A percentile compares a stretch with the other conserved stretches of the same genome.
phyloP scores from a whole-genome alignment of 2,329 filamentous ascomycete species.

The Cladophialophora carrionii region DNA sequence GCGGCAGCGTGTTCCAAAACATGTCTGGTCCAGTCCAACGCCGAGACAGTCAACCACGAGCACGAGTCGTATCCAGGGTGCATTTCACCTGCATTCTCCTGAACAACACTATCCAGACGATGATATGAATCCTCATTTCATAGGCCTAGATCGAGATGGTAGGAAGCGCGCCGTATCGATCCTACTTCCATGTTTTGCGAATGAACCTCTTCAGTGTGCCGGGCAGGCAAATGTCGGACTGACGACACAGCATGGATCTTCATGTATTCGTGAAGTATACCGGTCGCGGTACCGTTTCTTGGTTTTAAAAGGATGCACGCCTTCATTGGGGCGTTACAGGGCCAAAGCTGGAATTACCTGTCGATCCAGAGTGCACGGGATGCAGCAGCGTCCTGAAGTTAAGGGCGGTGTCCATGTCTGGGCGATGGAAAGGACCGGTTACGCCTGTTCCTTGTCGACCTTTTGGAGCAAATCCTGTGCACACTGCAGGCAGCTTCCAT shows the following conservation, averaged over 20 bases:
- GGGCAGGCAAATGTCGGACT: background rate
- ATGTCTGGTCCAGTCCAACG: background rate
- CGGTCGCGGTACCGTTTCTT: background rate
- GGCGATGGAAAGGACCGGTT: background rate
- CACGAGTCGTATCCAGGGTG: background rate
- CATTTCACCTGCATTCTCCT: background rate
- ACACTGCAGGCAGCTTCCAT: background rate
- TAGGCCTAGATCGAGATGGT: background rate
- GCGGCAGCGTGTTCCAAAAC: background rate
- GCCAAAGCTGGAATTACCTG: background rate
- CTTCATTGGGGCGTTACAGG: background rate
- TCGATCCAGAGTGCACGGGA: background rate
- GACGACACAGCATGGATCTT: background rate
- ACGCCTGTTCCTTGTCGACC: conserved; percentile 1
- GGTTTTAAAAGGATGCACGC: background rate
- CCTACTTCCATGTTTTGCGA: background rate
- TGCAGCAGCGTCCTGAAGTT: background rate
- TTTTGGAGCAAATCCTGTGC: conserved; percentile 8
- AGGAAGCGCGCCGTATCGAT: background rate
- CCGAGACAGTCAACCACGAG: background rate
- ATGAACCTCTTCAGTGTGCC: background rate
- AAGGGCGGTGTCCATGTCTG: background rate
- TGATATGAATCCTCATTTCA: background rate
- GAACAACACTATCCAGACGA: background rate
- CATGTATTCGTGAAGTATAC: background rate